These are phyloP conservation scores for Leishmania arabica DNA, from an alignment of 208 protist genomes.

Conservation along the genomic window DNA sequence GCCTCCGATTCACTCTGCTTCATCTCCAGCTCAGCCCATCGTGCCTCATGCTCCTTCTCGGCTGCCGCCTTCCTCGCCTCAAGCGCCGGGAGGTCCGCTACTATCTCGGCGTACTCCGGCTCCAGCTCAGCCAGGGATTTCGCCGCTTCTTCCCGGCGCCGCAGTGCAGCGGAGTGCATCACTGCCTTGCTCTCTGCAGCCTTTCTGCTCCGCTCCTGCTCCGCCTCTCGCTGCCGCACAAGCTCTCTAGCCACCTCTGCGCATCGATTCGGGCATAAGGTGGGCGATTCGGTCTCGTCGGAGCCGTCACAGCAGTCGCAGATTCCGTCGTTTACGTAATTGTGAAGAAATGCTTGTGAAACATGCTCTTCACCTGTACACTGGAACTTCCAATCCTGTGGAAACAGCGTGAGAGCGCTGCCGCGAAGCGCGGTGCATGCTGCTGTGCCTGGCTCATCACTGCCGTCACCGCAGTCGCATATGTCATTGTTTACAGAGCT, in stretches of 20 bases:
- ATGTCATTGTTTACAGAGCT: constrained; percentile 94
- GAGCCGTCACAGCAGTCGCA: constrained; percentile 95
- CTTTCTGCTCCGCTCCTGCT: constrained; percentile 32
- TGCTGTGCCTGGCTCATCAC: constrained; percentile 93
- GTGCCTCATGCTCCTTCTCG: constrained; percentile 35
- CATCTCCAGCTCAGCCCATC: constrained; percentile 28
- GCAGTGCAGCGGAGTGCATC: constrained; percentile 31
- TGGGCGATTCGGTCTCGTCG: constrained; percentile 67
- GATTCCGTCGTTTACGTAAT: constrained; percentile 91
- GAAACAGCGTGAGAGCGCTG: constrained; percentile 9
- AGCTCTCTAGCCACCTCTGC: constrained; percentile 37
- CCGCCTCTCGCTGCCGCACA: constrained; percentile 15
- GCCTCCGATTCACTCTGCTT: constrained; percentile 19
- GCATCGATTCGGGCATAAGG: constrained; percentile 72
- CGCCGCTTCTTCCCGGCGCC: constrained; percentile 21
- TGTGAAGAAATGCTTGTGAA: constrained; percentile 56
- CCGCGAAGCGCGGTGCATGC: constrained; percentile 46
- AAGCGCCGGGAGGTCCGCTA: constrained; percentile 25
- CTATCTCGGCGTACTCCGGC: constrained; percentile 19
- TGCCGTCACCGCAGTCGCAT: constrained; percentile 96
- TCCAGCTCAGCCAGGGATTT: constrained; percentile 12
- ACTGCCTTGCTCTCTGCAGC: constrained; percentile 25
- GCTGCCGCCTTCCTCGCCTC: constrained; percentile 28
- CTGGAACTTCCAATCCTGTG: constrained; percentile 56
- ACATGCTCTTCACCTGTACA: constrained; percentile 80